phyloP scores from a whole-genome alignment of 2,329 filamentous ascomycete species.

The Colletotrichum lini region DNA sequence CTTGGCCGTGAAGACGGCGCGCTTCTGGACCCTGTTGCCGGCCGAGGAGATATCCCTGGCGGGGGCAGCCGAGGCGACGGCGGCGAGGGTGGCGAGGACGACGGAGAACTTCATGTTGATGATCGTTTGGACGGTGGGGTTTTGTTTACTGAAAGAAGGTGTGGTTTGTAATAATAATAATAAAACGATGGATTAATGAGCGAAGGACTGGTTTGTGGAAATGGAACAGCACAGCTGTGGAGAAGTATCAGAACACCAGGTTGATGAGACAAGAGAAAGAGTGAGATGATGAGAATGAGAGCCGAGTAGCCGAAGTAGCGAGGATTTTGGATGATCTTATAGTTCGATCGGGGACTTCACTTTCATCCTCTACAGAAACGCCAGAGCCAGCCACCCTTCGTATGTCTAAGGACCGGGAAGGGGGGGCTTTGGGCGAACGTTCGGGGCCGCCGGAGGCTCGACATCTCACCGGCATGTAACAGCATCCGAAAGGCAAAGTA shows the following conservation, averaged over 20 bases:
- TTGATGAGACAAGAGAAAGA: constrained; percentile 23
- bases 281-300: constrained; percentile 1
- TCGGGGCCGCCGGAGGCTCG: background rate
- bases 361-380: background rate
- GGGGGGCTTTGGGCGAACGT: constrained; percentile 6
- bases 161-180: constrained; percentile 15
- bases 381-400: background rate
- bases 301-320: background rate
- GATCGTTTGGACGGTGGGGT: background rate
- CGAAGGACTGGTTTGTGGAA: constrained; percentile 24
- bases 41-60: constrained; percentile 9
- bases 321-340: constrained; percentile 29
- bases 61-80: constrained; percentile 48
- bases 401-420: background rate
- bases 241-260: constrained; percentile 8
- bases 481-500: too few species aligned
- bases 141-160: background rate
- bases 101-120: constrained; percentile 54
- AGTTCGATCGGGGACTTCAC: constrained; percentile 3
- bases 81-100: constrained; percentile 47
- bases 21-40: constrained; percentile 45
- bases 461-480: background rate
- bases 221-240: constrained; percentile 33
- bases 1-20: constrained; percentile 50
- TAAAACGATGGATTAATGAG: constrained; percentile 30